These are phyloP conservation scores for Cardamine resedifolia DNA, from an alignment of 345 rosid species.

Conservation along the genomic window DNA sequence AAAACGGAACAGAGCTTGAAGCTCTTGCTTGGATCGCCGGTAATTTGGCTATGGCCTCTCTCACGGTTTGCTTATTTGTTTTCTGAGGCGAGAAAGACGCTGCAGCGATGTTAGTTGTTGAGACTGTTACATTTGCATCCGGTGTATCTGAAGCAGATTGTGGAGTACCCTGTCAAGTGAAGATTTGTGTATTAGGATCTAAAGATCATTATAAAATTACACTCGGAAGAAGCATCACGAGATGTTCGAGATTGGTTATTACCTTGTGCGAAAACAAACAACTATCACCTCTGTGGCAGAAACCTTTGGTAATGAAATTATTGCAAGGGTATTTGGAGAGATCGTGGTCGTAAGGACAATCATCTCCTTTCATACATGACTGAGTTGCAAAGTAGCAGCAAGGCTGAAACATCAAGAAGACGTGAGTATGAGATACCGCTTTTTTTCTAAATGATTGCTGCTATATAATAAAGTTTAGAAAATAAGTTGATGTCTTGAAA, in stretches of 20 bases:
- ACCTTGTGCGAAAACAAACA: slow-evolving; percentile 95
- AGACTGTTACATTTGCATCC: slow-evolving; percentile 20
- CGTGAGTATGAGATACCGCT: neutral
- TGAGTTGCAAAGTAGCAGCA: slow-evolving; percentile 81
- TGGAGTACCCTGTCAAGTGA: slow-evolving; percentile 30
- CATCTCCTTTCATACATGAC: slow-evolving; percentile 87
- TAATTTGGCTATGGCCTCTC: slow-evolving; percentile 34
- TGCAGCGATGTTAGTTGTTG: slow-evolving; percentile 23
- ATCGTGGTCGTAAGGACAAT: slow-evolving; percentile 87
- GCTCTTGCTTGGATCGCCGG: slow-evolving; percentile 31
- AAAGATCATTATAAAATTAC: slow-evolving; percentile 1
- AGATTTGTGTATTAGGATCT: slow-evolving; percentile 6
- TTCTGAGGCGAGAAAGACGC: slow-evolving; percentile 22
- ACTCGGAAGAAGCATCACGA: neutral
- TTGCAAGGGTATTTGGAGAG: slow-evolving; percentile 82
- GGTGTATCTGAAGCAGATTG: slow-evolving; percentile 23
- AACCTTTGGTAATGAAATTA: slow-evolving; percentile 53
- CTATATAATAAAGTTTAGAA: neutral
- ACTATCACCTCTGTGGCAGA: slow-evolving; percentile 66
- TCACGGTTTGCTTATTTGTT: slow-evolving; percentile 27
- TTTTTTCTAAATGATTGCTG: neutral
- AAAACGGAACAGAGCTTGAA: slow-evolving; percentile 24
- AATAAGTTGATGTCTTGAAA: neutral
- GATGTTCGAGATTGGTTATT: slow-evolving; percentile 21
- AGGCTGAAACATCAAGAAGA: slow-evolving; percentile 61